A percentile compares a stretch with the other conserved stretches of the same genome.
phyloP scores from a whole-genome alignment of 805 yeast species.

The Pichia sporocuriosa region DNA sequence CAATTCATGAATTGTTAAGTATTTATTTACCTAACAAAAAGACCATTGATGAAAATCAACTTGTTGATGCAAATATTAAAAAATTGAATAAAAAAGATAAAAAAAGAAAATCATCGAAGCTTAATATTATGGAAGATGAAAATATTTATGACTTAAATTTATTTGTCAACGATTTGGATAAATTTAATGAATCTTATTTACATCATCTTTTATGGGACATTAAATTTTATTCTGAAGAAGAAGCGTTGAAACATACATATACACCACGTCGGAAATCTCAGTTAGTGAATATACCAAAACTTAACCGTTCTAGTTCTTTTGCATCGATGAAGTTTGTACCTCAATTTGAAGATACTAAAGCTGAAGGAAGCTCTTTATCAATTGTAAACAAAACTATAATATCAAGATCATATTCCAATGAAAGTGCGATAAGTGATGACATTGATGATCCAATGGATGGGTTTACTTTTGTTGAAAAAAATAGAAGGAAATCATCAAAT shows the following conservation, averaged over 20 bases:
- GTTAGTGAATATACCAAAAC: not conserved
- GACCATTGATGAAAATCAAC: constrained; percentile 22
- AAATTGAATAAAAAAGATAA: not conserved
- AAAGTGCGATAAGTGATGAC: constrained; percentile 20
- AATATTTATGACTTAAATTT: constrained; percentile 19
- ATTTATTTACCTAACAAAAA: constrained; percentile 17
- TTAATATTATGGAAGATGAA: too few species aligned
- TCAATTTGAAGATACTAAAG: too few species aligned
- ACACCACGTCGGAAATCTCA: constrained; percentile 5
- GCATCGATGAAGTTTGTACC: too few species aligned
- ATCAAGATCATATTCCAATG: constrained; percentile 4
- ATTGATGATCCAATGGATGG: constrained; percentile 25
- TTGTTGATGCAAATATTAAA: constrained; percentile 28
- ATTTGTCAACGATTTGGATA: constrained; percentile 31
- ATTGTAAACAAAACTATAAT: not conserved
- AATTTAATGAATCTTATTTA: constrained; percentile 38
- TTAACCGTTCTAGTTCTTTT: constrained; percentile 4
- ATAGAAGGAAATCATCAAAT: constrained; percentile 25
- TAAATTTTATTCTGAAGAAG: constrained; percentile 20
- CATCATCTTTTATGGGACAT: constrained; percentile 27
- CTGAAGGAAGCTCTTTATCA: not conserved
- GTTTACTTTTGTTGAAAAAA: constrained; percentile 30
- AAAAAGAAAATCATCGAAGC: not conserved
- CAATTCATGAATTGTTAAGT: constrained; percentile 25
- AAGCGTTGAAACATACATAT: constrained; percentile 1